These are phyloP conservation scores for Vaccinium corymbosum DNA, from an alignment of 148 eudicot genomes.

Conservation along the genomic window DNA sequence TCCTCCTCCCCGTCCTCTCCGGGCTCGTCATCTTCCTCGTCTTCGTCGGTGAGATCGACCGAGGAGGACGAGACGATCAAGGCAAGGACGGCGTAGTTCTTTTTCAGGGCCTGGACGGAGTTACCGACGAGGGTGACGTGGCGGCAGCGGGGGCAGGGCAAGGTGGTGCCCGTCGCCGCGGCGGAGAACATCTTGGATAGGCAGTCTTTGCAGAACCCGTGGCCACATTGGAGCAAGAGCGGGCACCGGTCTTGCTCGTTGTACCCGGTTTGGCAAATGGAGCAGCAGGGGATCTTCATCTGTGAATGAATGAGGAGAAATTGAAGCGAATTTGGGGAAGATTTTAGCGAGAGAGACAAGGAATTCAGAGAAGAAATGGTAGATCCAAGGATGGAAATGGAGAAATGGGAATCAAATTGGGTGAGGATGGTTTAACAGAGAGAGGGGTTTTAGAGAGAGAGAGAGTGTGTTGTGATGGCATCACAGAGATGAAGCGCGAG, in stretches of 20 bases:
- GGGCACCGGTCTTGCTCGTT: constrained; percentile 80
- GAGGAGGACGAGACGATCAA: constrained; percentile 25
- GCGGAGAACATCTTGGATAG: constrained; percentile 67
- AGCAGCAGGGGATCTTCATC: constrained; percentile 79
- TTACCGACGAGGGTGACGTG: constrained; percentile 81
- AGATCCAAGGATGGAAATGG: constrained; percentile 12
- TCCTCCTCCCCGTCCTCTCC: constrained; percentile 29
- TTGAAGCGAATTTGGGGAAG: background rate
- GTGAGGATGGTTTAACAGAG: background rate
- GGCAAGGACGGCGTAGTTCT: constrained; percentile 71
- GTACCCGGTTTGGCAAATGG: constrained; percentile 77
- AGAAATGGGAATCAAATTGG: background rate
- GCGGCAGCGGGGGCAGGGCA: constrained; percentile 92
- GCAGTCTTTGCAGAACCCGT: constrained; percentile 90
- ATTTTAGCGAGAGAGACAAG: background rate
- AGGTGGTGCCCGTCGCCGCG: constrained; percentile 46
- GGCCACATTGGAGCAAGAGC: constrained; percentile 83
- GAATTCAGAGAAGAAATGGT: background rate
- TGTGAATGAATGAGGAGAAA: background rate
- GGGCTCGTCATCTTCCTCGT: constrained; percentile 30
- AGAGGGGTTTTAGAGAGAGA: constrained; percentile 2
- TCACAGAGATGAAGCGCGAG: background rate
- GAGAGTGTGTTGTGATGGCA: too few species aligned
- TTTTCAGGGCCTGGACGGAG: constrained; percentile 68
- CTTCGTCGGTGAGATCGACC: constrained; percentile 23